phyloP scores from a whole-genome alignment of 441 rosid species.

The Mallotus repandus region DNA sequence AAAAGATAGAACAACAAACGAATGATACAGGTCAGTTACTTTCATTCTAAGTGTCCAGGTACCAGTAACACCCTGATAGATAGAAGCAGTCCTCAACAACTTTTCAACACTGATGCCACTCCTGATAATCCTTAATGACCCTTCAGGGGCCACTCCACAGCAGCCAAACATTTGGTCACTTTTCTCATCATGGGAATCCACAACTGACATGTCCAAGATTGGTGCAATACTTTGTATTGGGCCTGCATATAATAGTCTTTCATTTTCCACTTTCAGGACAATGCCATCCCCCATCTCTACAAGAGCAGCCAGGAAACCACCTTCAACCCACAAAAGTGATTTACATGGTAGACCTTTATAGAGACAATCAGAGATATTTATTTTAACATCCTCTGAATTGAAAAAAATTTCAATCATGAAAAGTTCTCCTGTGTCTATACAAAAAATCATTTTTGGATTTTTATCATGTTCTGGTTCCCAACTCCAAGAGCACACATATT shows the following conservation, averaged over 20 bases:
- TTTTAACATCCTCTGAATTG: slow-evolving; percentile 49
- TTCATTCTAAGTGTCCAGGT: slow-evolving; percentile 88
- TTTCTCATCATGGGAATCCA: slow-evolving; percentile 85
- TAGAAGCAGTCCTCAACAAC: slow-evolving; percentile 78
- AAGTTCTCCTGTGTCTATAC: slow-evolving; percentile 86
- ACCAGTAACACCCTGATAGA: slow-evolving; percentile 92
- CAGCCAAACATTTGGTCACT: slow-evolving; percentile 93
- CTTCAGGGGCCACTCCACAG: slow-evolving; percentile 95
- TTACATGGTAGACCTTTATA: slow-evolving; percentile 81
- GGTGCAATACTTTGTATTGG: slow-evolving; percentile 90
- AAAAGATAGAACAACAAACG: slow-evolving; percentile 92
- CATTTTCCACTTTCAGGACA: slow-evolving; percentile 74
- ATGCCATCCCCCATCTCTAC: slow-evolving; percentile 96
- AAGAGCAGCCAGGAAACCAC: slow-evolving; percentile 77
- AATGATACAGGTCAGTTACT: slow-evolving; percentile 68
- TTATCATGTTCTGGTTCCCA: slow-evolving; percentile 77
- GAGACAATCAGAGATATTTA: slow-evolving; percentile 74
- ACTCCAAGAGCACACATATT: slow-evolving; percentile 82
- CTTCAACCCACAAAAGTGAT: slow-evolving; percentile 84
- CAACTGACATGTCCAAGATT: slow-evolving; percentile 83
- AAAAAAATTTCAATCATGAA: slow-evolving; percentile 70
- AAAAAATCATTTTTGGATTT: slow-evolving; percentile 68
- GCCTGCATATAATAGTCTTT: slow-evolving; percentile 52
- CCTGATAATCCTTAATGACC: slow-evolving; percentile 88
- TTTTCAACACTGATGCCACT: slow-evolving; percentile 88